Percentiles rank a stretch among this genome's conserved stretches.
phyloP scores from a whole-genome alignment of 1,139 yeast species.

The Kluyveromyces sp. region DNA sequence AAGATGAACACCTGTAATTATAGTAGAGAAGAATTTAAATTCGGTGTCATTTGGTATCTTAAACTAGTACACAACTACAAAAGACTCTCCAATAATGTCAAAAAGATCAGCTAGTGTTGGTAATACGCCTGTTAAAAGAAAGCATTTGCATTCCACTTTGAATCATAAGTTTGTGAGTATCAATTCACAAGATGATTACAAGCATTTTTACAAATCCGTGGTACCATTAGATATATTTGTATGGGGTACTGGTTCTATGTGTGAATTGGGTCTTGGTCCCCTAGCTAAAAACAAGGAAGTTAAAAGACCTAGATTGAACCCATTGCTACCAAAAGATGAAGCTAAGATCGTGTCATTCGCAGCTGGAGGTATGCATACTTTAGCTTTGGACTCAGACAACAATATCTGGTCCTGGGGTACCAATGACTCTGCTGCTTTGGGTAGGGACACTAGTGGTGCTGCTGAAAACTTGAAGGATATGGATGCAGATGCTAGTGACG shows the following conservation, averaged over 20 bases:
- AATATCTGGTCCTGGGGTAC: slow-evolving; percentile 96
- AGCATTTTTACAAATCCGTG: slow-evolving; percentile 22
- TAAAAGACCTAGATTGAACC: slow-evolving; percentile 88
- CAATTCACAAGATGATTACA: slow-evolving; percentile 25
- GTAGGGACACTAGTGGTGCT: slow-evolving; percentile 69
- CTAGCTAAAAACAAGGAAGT: slow-evolving; percentile 81
- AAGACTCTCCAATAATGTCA: slow-evolving; percentile 9
- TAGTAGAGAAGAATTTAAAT: not conserved
- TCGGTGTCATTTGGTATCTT: not conserved
- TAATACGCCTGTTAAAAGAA: slow-evolving; percentile 13
- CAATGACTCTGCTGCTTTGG: slow-evolving; percentile 85
- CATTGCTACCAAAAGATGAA: slow-evolving; percentile 53
- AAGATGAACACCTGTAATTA: no score
- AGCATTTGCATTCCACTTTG: slow-evolving; percentile 20
- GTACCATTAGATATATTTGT: slow-evolving; percentile 67
- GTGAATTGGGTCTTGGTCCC: slow-evolving; percentile 94
- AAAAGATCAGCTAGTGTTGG: slow-evolving; percentile 19
- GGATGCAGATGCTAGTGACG: slow-evolving; percentile 49
- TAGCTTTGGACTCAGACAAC: slow-evolving; percentile 70
- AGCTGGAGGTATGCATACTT: slow-evolving; percentile 91
- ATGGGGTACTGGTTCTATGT: slow-evolving; percentile 96
- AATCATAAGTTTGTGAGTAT: slow-evolving; percentile 20
- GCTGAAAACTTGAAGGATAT: slow-evolving; percentile 57
- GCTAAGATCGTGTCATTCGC: slow-evolving; percentile 75
- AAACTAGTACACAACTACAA: not conserved